Percentiles rank a stretch among this genome's conserved stretches.
Conservation (phyloP, 768 basidiomycete species). For the Strobilomyces confusus region DNA sequence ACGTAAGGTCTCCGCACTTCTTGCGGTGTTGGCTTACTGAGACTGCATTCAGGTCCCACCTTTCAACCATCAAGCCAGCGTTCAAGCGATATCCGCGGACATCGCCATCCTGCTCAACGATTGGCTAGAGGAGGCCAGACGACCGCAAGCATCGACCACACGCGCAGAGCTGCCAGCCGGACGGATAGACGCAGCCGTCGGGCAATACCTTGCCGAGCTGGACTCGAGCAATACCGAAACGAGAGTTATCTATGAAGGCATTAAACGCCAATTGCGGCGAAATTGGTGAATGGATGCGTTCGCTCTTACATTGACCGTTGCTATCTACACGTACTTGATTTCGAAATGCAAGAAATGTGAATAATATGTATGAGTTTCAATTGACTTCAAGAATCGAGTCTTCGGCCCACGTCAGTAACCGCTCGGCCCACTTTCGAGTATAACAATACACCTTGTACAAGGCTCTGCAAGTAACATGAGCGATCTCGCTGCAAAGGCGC, state of each 20-base stretch:
- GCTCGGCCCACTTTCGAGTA: conserved; percentile 56
- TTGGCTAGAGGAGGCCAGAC: conserved; percentile 75
- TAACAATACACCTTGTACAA: conserved; percentile 64
- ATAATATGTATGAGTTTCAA: conserved; percentile 24
- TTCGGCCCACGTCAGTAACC: conserved; percentile 65
- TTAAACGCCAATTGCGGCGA: conserved; percentile 67
- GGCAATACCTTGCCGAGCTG: conserved; percentile 71
- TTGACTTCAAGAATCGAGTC: conserved; percentile 78
- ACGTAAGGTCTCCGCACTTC: conserved; percentile 47
- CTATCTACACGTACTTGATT: conserved; percentile 18
- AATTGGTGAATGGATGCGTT: conserved; percentile 52
- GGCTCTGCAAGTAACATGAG: conserved; percentile 43
- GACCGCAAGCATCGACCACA: conserved; percentile 62
- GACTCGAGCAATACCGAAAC: conserved; percentile 60
- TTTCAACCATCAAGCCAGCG: conserved; percentile 76
- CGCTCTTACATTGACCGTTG: conserved; percentile 1
- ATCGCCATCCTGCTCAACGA: conserved; percentile 77
- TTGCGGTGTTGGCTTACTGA: conserved; percentile 2
- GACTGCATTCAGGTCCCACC: conserved; percentile 58
- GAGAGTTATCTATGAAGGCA: conserved; percentile 58
- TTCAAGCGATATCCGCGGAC: conserved; percentile 76
- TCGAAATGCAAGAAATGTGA: conserved; percentile 2
- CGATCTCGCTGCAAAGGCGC: not conserved
- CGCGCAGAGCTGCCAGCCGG: conserved; percentile 74
- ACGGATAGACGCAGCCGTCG: conserved; percentile 67